Percentiles rank a stretch among this genome's conserved stretches.
phyloP scores from a whole-genome alignment of 2,329 filamentous ascomycete species.

The Claviceps capensis region DNA sequence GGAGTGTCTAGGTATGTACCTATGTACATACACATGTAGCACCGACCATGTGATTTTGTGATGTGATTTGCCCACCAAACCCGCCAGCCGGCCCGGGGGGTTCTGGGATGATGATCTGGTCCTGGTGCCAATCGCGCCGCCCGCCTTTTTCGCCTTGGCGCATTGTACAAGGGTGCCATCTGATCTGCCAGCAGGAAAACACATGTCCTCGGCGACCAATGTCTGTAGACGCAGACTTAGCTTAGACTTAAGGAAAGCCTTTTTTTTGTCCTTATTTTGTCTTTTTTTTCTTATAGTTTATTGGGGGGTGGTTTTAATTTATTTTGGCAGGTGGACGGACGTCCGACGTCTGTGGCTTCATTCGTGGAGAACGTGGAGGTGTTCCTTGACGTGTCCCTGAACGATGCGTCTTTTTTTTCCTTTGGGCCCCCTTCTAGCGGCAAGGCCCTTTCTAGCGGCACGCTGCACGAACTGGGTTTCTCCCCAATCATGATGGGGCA shows the following conservation, averaged over 20 bases:
- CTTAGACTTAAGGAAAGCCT: no score
- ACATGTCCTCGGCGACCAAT: background rate
- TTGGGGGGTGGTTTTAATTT: background rate
- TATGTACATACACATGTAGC: no score
- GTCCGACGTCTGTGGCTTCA: background rate
- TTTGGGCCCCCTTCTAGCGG: background rate
- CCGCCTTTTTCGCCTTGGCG: background rate
- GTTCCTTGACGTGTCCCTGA: background rate
- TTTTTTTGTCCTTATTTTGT: no score
- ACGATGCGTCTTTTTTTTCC: constrained; percentile 6
- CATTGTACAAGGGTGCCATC: background rate
- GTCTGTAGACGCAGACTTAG: no score
- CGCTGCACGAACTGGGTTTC: background rate
- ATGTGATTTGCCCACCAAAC: no score
- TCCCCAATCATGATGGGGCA: background rate
- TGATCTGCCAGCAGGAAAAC: background rate
- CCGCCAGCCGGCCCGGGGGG: no score
- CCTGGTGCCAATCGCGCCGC: constrained; percentile 2
- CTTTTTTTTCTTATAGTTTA: constrained; percentile 1
- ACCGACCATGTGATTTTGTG: no score
- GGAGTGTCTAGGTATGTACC: no score
- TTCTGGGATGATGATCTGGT: background rate
- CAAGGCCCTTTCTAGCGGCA: background rate
- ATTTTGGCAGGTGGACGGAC: no score
- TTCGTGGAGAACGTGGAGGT: constrained; percentile 3